phyloP scores from a whole-genome alignment of 1,284 basidiomycete genomes.

The Moniliophthora roreri region DNA sequence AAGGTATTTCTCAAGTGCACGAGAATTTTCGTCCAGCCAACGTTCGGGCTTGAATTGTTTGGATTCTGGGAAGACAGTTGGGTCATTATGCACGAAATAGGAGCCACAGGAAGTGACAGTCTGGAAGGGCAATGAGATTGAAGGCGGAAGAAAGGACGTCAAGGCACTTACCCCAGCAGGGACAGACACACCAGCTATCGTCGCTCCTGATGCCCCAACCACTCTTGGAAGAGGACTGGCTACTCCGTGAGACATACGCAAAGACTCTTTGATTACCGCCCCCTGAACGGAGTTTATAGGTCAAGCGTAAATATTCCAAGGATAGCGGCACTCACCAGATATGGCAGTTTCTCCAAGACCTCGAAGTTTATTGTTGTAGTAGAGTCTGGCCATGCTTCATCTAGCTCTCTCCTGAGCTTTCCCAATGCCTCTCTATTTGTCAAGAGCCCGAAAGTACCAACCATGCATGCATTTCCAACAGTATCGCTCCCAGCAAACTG shows the following conservation, averaged over 20 bases:
- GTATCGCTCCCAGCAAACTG: conserved; percentile 12
- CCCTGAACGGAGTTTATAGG: background rate
- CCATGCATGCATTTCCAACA: conserved; percentile 11
- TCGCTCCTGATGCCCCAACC: background rate
- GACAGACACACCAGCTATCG: conserved; percentile 7
- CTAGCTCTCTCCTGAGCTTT: conserved; percentile 12
- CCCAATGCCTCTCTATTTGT: background rate
- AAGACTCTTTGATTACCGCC: conserved; percentile 12
- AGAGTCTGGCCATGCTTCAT: conserved; percentile 15
- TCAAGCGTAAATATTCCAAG: background rate
- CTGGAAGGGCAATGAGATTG: background rate
- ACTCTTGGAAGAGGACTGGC: conserved; percentile 8
- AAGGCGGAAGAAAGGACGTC: background rate
- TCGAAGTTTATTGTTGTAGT: conserved; percentile 1
- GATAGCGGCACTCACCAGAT: conserved; percentile 13
- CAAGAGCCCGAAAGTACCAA: conserved; percentile 14
- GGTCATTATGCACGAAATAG: conserved; percentile 8
- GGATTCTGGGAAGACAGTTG: conserved; percentile 6
- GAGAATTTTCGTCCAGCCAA: conserved; percentile 3
- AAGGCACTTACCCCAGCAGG: conserved; percentile 8
- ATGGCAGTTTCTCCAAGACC: conserved; percentile 19
- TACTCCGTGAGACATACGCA: conserved; percentile 11
- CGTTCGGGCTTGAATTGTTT: conserved; percentile 10
- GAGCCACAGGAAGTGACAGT: conserved; percentile 8
- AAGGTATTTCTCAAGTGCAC: conserved; percentile 1